These are phyloP conservation scores for Emmonsia crescens DNA, from an alignment of 2,329 filamentous ascomycete species.

Conservation along the genomic window DNA sequence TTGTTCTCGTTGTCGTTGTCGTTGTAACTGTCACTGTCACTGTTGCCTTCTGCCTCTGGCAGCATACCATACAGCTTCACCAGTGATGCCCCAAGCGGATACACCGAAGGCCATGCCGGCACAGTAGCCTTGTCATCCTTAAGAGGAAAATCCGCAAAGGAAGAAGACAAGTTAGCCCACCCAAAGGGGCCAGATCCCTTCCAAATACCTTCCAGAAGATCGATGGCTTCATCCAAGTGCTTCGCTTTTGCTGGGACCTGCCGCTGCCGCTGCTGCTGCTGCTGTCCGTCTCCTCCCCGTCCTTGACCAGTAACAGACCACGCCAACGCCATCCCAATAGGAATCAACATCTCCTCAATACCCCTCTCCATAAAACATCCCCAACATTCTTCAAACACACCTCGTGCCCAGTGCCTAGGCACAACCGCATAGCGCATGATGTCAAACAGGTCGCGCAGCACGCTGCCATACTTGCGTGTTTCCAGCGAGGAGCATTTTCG, in stretches of 20 bases:
- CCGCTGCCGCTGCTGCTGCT: background rate
- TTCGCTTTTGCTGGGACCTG: background rate
- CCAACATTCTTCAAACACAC: background rate
- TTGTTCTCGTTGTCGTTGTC: no score
- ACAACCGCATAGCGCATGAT: background rate
- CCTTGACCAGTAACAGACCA: background rate
- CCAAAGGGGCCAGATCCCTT: background rate
- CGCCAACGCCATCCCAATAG: background rate
- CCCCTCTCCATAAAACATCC: background rate
- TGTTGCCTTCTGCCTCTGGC: background rate
- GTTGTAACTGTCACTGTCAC: background rate
- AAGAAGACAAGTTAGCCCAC: background rate
- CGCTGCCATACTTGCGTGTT: background rate
- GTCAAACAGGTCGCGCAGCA: background rate
- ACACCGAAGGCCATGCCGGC: background rate
- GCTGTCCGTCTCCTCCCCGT: background rate
- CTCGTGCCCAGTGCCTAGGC: background rate
- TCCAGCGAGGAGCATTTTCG: background rate
- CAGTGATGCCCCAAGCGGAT: background rate
- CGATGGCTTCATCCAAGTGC: background rate
- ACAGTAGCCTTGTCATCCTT: background rate
- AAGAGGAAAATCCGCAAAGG: background rate
- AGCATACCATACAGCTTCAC: background rate
- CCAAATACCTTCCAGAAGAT: background rate
- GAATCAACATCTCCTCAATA: background rate